Conservation (phyloP, 768 basidiomycete genomes). For the Rickenella mellea region DNA sequence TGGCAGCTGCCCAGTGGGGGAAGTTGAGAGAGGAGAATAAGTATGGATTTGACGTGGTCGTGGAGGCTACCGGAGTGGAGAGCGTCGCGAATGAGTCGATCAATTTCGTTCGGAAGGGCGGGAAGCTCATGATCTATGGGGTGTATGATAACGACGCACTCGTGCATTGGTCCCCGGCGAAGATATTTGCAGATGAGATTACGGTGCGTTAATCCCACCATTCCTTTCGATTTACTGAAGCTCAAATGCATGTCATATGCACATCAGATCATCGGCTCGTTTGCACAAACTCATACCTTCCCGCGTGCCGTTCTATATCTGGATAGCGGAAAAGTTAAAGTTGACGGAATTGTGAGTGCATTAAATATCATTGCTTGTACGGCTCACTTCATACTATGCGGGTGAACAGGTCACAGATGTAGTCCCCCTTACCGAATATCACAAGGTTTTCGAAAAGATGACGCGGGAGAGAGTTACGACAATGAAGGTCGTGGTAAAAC, state of each 20-base stretch:
- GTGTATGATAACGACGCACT: constrained; percentile 82
- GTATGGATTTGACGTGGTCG: constrained; percentile 36
- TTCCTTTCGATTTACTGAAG: neutral
- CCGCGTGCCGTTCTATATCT: constrained; percentile 85
- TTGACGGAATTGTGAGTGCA: constrained; percentile 79
- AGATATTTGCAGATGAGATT: constrained; percentile 71
- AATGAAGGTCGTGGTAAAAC: too few relatives aligned
- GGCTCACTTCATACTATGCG: too few relatives aligned
- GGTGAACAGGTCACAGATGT: too few relatives aligned
- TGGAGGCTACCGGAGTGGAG: constrained; percentile 34
- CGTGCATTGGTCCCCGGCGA: constrained; percentile 80
- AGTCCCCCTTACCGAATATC: too few relatives aligned
- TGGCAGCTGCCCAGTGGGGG: constrained; percentile 28
- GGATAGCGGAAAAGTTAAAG: constrained; percentile 74
- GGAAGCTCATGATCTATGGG: constrained; percentile 82
- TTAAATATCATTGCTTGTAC: too few relatives aligned
- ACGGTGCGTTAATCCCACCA: constrained; percentile 28
- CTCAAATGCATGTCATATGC: neutral
- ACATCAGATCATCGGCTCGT: constrained; percentile 76
- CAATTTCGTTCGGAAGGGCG: constrained; percentile 49
- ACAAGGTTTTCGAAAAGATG: too few relatives aligned
- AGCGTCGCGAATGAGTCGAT: constrained; percentile 30
- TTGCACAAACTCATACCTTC: constrained; percentile 86
- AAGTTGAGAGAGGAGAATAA: constrained; percentile 31
- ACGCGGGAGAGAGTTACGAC: too few relatives aligned